Base-by-base conservation (phyloP, 139 green algal genomes). In the Chlorella sp. region DNA sequence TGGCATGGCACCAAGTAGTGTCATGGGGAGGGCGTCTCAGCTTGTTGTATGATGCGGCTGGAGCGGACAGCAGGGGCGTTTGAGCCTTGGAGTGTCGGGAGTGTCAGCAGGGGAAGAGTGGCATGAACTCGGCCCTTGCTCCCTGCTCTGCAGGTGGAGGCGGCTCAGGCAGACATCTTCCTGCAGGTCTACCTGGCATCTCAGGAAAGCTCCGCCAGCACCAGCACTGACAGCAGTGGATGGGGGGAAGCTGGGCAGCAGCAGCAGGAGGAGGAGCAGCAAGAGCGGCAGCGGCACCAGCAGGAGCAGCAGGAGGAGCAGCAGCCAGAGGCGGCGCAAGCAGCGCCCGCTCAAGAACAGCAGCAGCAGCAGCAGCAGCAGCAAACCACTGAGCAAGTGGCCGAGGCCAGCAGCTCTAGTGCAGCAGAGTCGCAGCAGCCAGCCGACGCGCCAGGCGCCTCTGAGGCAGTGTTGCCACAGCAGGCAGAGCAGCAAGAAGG, bases 141-240 rank as follows among this genome's bases (percentile, higher is more conserved):
- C 23, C 23, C 9, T 36, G 13, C 1, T 6, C 38, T 80, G 73
- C 73, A 80, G 73, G 30, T 85, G 41, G 79, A 85, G 79, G 79
- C 65, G 15, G 79, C 64, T 2, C 80, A 85, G 51, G 47, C 68
- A 44, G 70, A 69, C 51, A 78, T 95, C 84, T 82, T 95, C 87
- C 90, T 91, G 39, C 78, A 82, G 25, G 89, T 96, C 60, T 97
- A 93, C 93, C 95, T 92, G 89, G 84, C 82, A 39, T 44, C 30
- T 34, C 26, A 20, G 38, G 44, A 12, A 39, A 41, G 60, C 76
- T 26, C 9, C 26, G n/a, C 26, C 26, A 39, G 26, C n/a, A 17
- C n/a, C 28, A 51, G n/a, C 57, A 39, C 2, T 4, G 3, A 1
- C 36, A 57, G 38, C 39, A 18, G 38, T 15, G 5, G 62, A 15